phyloP scores from a whole-genome alignment of 306 rosid genomes.

The Quercus wislizeni region DNA sequence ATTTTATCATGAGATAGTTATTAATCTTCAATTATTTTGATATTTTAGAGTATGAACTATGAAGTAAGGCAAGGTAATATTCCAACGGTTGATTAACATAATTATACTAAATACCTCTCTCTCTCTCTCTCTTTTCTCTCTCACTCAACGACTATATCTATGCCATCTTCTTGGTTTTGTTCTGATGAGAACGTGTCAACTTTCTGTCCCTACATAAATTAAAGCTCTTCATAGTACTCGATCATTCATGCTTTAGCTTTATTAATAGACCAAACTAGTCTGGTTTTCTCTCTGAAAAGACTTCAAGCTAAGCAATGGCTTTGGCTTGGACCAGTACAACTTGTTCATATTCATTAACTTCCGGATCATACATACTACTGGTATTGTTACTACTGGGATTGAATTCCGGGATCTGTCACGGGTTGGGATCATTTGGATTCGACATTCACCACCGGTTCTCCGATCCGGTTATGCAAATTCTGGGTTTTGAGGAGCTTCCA shows the following conservation, averaged over 20 bases:
- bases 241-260: too few relatives aligned
- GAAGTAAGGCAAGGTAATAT: too few relatives aligned
- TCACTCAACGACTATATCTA: neutral
- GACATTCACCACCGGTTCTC: conserved; percentile 73
- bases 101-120: too few relatives aligned
- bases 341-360: too few relatives aligned
- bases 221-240: neutral
- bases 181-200: too few relatives aligned
- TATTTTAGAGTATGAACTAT: too few relatives aligned
- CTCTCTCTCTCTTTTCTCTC: too few relatives aligned
- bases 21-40: too few relatives aligned
- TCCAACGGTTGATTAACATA: too few relatives aligned
- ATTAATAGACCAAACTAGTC: too few relatives aligned
- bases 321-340: neutral
- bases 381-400: conserved; percentile 14
- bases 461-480: conserved; percentile 58
- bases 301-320: conserved; percentile 26
- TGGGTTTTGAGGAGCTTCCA: conserved; percentile 46
- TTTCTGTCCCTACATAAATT: neutral
- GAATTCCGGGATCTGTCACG: conserved; percentile 27
- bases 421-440: conserved; percentile 47
- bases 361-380: neutral
- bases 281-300: neutral
- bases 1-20: too few relatives aligned
- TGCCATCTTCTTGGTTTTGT: too few relatives aligned